Conservation (phyloP, 768 basidiomycete species). For the Cystobasidium tubakii region DNA sequence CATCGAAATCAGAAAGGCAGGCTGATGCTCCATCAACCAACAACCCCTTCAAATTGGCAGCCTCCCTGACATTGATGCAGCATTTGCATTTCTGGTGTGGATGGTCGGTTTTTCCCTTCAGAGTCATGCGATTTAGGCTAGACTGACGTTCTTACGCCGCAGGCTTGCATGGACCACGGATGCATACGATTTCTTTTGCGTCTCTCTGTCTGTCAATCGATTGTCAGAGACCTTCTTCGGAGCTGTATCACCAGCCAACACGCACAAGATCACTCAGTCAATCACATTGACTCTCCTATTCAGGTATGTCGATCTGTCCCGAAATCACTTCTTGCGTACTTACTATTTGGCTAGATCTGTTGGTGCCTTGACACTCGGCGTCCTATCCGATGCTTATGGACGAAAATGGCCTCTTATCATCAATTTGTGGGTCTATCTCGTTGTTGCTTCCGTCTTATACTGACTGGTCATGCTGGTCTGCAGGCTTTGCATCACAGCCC, state of each 20-base stretch:
- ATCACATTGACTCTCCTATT: constrained; percentile 92
- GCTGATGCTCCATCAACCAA: constrained; percentile 10
- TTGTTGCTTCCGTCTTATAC: constrained; percentile 61
- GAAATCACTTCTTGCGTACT: constrained; percentile 40
- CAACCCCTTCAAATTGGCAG: constrained; percentile 28
- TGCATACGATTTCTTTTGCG: constrained; percentile 67
- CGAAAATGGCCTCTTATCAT: constrained; percentile 84
- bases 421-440: constrained; percentile 56
- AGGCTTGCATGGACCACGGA: constrained; percentile 80
- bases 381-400: constrained; percentile 80
- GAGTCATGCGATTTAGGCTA: too few relatives aligned
- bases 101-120: constrained; percentile 1
- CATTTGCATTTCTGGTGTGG: constrained; percentile 23
- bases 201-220: constrained; percentile 49
- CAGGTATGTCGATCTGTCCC: constrained; percentile 56
- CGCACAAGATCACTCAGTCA: constrained; percentile 56
- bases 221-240: constrained; percentile 38
- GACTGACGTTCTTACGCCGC: background rate
- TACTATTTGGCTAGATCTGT: background rate
- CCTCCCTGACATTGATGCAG: constrained; percentile 13
- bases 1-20: constrained; percentile 18
- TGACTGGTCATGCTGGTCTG: background rate
- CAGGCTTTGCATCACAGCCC: constrained; percentile 41
- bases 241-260: constrained; percentile 40
- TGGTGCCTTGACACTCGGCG: constrained; percentile 63